Base-by-base conservation (phyloP, 345 rosid species). In the Stellera chamaejasme region DNA sequence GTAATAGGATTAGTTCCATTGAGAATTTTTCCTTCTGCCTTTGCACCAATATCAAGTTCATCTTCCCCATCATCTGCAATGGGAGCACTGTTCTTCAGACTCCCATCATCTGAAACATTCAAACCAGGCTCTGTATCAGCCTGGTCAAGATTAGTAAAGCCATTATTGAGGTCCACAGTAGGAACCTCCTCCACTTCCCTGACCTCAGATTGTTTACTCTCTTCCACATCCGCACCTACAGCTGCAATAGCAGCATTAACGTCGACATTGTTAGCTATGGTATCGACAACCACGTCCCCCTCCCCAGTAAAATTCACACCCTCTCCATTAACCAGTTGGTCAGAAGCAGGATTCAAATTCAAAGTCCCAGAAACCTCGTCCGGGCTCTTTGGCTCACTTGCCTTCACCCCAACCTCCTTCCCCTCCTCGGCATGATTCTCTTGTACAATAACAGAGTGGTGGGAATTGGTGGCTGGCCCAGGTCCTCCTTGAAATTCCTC, bases 251-350 rank as follows among this genome's bases (percentile, higher is more conserved):
- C 39, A 32, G 2, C 39, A 32, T 32, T 8, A 32, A 8, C 39
- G 8, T 32, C 39, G 39, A 32, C 39, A 8, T 19, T 19, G 23
- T 50, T 57, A 55, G 59, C 63, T 12, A 73, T 58, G 10, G 69
- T 69, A 36, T 75, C 79, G 54, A 72, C 73, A 56, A 55, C 54
- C 15, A 65, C 48, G 27, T 80, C 80, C 49, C 66, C 76, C 48
- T 36, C 70, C 27, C 69, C 45, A 13, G 50, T 60, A 47, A 69
- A 52, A 43, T 75, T 76, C 61, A 55, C 60, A 52, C 43, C 81
- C 48, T 67, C 80, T 41, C 53, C 68, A 53, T 60, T 79, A 58
- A 16, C 55, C 19, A 60, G 36, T 60, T 78, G 44, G 43, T 42
- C 68, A 57, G 48, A 63, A 19, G 48, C 41, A 49, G 60, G 43